Conservation (phyloP, 148 eudicot species). For the Drosera capensis region DNA sequence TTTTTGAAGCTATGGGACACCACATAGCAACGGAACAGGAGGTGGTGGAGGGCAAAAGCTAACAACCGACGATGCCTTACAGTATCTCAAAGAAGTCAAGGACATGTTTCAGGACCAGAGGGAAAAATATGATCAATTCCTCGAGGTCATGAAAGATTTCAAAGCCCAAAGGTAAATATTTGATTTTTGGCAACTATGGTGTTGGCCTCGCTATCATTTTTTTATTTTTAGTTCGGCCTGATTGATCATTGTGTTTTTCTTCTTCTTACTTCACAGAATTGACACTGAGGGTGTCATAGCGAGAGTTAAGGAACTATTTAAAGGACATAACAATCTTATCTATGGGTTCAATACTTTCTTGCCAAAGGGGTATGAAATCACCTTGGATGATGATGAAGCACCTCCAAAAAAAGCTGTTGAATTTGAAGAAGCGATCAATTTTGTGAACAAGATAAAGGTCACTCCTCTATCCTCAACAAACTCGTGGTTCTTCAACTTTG, state of each 20-base stretch:
- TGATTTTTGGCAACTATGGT: no score
- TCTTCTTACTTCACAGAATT: slow-evolving; percentile 33
- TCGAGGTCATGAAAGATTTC: slow-evolving; percentile 97
- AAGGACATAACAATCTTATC: slow-evolving; percentile 82
- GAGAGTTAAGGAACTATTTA: slow-evolving; percentile 84
- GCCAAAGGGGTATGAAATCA: slow-evolving; percentile 92
- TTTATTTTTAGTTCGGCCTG: background rate
- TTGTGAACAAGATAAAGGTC: slow-evolving; percentile 98
- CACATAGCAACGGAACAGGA: slow-evolving; percentile 30
- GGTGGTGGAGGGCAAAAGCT: slow-evolving; percentile 38
- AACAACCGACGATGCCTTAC: slow-evolving; percentile 83
- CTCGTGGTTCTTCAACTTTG: background rate
- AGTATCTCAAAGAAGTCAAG: slow-evolving; percentile 88
- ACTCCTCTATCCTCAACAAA: background rate
- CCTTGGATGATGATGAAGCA: slow-evolving; percentile 60
- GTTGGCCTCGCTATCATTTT: no score
- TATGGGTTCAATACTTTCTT: slow-evolving; percentile 94
- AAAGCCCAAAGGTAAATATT: slow-evolving; percentile 70
- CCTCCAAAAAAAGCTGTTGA: slow-evolving; percentile 70
- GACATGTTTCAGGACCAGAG: slow-evolving; percentile 84
- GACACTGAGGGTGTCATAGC: slow-evolving; percentile 87
- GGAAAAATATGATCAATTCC: slow-evolving; percentile 90
- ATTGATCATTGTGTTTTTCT: background rate
- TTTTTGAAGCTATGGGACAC: slow-evolving; percentile 44
- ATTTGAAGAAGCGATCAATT: slow-evolving; percentile 87